These are phyloP conservation scores for Talaromyces ruber DNA, from an alignment of 495 filamentous ascomycete species.

Conservation along the genomic window DNA sequence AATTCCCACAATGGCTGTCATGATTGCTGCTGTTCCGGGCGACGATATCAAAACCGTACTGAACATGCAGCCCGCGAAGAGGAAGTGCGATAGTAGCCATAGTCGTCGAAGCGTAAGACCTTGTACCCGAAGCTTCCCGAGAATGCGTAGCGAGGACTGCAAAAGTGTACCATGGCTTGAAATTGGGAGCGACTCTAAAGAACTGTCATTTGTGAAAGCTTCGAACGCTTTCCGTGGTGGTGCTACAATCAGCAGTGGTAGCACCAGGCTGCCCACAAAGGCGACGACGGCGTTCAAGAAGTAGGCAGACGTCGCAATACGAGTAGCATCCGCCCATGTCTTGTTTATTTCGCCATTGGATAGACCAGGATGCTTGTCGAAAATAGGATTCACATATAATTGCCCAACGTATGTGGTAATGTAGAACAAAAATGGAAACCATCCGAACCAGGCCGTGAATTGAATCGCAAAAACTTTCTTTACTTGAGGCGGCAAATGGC, in stretches of 20 bases:
- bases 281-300: conserved; percentile 78
- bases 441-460: conserved; percentile 85
- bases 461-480: conserved; percentile 77
- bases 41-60: conserved; percentile 58
- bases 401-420: conserved; percentile 86
- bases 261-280: conserved; percentile 65
- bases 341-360: conserved; percentile 55
- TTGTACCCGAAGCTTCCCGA: not conserved
- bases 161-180: not conserved
- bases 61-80: not conserved
- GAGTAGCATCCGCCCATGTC: conserved; percentile 73
- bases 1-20: conserved; percentile 75
- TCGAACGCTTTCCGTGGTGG: not conserved
- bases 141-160: not conserved
- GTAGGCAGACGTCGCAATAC: conserved; percentile 72
- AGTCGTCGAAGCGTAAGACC: not conserved
- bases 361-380: conserved; percentile 32
- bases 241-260: conserved; percentile 64
- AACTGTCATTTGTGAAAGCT: not conserved
- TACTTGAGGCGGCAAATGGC: conserved; percentile 38
- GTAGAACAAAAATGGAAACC: conserved; percentile 94
- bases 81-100: not conserved
- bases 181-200: not conserved
- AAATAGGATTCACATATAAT: conserved; percentile 73
- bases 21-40: conserved; percentile 55